phyloP scores from a whole-genome alignment of 2,329 filamentous ascomycete genomes.

The Colletotrichum caudatum region DNA sequence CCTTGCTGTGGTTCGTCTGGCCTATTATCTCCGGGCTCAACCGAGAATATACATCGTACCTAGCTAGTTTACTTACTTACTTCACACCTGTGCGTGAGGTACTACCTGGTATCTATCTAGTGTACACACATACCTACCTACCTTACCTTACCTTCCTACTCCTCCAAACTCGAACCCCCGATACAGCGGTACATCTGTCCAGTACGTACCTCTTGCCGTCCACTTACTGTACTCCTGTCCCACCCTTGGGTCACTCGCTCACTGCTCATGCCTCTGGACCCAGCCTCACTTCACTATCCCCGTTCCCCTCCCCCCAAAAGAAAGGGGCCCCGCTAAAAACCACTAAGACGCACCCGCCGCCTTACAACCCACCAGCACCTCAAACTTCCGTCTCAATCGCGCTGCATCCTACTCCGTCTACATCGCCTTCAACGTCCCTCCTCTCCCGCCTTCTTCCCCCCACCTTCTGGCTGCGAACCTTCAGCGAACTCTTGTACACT shows the following conservation, averaged over 20 bases:
- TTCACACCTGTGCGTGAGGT: neutral
- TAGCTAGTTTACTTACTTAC: neutral
- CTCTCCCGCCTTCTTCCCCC: slow-evolving; percentile 12
- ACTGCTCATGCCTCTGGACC: slow-evolving; percentile 19
- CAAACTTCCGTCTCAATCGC: slow-evolving; percentile 37
- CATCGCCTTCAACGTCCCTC: slow-evolving; percentile 29
- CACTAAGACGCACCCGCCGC: slow-evolving; percentile 37
- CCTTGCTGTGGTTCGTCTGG: neutral
- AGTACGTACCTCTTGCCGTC: slow-evolving; percentile 26
- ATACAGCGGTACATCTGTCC: neutral
- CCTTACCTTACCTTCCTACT: no score
- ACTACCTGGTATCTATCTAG: no score
- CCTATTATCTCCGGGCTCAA: neutral
- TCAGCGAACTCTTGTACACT: neutral
- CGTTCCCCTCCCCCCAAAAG: slow-evolving; percentile 29
- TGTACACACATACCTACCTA: neutral
- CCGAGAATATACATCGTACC: neutral
- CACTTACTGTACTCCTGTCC: neutral
- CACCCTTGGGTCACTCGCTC: slow-evolving; percentile 14
- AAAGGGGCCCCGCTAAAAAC: slow-evolving; percentile 40
- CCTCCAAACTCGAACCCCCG: neutral
- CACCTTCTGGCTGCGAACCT: slow-evolving; percentile 5
- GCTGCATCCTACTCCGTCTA: slow-evolving; percentile 33
- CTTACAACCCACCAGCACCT: slow-evolving; percentile 38
- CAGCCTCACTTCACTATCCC: slow-evolving; percentile 34